Evolutionary conservation across 331 rosid species (phyloP), one percentile per base, ranked within the genome.

Genomic region (Dryas integrifolia): DNA sequence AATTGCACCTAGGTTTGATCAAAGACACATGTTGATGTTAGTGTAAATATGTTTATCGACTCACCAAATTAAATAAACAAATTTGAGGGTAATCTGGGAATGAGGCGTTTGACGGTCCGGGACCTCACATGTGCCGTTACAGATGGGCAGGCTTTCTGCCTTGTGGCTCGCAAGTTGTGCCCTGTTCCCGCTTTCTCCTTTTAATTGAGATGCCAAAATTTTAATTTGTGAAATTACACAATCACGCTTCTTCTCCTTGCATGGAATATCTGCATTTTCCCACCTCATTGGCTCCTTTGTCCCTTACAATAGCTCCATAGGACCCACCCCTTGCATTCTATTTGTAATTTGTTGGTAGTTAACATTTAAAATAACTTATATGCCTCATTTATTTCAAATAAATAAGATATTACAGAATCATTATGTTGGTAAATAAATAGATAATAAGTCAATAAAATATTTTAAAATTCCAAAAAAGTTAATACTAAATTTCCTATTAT

Each of bases 41-140:
- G 35, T 30, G n/a, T 26, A 2, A 5, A 30, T 1, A 1, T 30
- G 43, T 15, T 18, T 16, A 43, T 55, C 16, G 39, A 12, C 9
- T 53, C 3, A 4, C 9, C 2, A 39, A 48, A 47, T 49, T 4
- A 35, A 12, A 12, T 5, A 30, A 56, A 49, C 15, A 2, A 47
- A 58, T 3, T 12, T 3, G 57, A 83, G 92, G 87, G 77, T 74
- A 77, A 35, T 7, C 56, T 74, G 9, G 86, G 83, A 67, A 85
- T 39, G 4, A 38, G 30, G 55, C 13, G 13, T 0, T 67, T 64
- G 69, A 77, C 80, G 79, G 76, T 80, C 82, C 84, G 44, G 89
- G 83, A 76, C 76, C 81, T 85, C 83, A 43, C 95, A 90, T 90
- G 98, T 88, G 90, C 86, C 86, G 76, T 85, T 79, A 83, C 91